Conservation (phyloP, 192 early-diverging fungal species). For the Geosiphon pyriformis region DNA sequence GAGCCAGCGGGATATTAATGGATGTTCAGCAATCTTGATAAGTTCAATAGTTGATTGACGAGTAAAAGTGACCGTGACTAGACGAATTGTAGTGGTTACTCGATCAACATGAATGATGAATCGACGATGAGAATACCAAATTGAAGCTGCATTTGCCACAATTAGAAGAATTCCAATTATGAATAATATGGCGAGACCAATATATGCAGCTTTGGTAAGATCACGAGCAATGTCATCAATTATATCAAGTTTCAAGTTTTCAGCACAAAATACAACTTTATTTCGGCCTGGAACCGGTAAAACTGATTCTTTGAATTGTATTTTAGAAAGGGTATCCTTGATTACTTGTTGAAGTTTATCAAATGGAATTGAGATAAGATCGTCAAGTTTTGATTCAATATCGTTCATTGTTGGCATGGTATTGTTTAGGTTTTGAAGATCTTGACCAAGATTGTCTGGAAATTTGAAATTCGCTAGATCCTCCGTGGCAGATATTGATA, state of each 20-base stretch:
- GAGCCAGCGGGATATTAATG: constrained; percentile 4
- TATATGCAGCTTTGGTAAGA: constrained; percentile 7
- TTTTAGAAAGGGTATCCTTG: neutral
- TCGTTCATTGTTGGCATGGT: constrained; percentile 1
- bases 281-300: constrained; percentile 12
- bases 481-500: neutral
- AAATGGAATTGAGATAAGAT: constrained; percentile 12
- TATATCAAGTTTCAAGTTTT: constrained; percentile 8
- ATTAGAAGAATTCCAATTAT: constrained; percentile 3
- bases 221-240: constrained; percentile 15
- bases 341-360: neutral
- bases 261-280: constrained; percentile 10
- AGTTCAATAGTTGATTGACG: constrained; percentile 4
- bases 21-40: constrained; percentile 19
- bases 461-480: constrained; percentile 13
- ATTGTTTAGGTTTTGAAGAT: neutral
- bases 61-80: neutral
- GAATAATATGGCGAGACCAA: constrained; percentile 7
- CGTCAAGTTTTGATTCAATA: constrained; percentile 8
- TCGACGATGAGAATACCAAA: constrained; percentile 13
- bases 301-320: neutral
- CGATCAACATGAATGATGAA: constrained; percentile 10
- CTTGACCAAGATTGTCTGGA: constrained; percentile 4
- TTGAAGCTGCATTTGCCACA: neutral
- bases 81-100: neutral